Evolutionary conservation across 2,329 filamentous ascomycete species (phyloP).

Genomic region (Botryotinia globosa): DNA sequence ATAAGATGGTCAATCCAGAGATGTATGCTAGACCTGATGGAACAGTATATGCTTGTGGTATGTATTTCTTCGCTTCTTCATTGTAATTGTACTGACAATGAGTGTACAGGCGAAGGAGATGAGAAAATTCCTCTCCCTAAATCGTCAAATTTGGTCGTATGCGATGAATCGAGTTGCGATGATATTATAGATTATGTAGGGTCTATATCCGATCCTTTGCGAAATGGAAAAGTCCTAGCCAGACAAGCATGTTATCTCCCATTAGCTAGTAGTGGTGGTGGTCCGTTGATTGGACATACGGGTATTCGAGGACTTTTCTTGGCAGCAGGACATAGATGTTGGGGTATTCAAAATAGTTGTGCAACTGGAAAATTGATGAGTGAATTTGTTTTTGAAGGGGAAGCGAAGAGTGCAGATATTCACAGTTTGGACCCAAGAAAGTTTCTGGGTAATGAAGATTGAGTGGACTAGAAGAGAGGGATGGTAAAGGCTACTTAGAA

Average conservation of each 20-base stretch:
- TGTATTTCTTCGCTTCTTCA: constrained; percentile 26
- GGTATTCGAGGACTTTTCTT: constrained; percentile 71
- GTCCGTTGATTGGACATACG: constrained; percentile 75
- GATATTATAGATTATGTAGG: constrained; percentile 79
- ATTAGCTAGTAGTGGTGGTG: constrained; percentile 47
- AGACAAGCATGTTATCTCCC: constrained; percentile 94
- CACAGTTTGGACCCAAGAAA: constrained; percentile 64
- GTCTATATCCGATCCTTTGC: constrained; percentile 62
- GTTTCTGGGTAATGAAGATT: constrained; percentile 39
- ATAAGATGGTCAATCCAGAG: constrained; percentile 74
- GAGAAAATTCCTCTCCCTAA: constrained; percentile 69
- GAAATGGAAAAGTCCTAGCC: constrained; percentile 65
- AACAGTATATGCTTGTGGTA: constrained; percentile 90
- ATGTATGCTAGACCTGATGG: constrained; percentile 88
- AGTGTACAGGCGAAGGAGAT: constrained; percentile 68
- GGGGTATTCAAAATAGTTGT: constrained; percentile 96
- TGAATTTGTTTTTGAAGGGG: constrained; percentile 73
- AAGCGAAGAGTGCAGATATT: constrained; percentile 65
- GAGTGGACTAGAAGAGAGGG: background rate
- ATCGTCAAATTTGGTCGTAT: constrained; percentile 70
- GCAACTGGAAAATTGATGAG: constrained; percentile 80
- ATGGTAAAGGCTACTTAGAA: background rate
- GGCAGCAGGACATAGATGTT: constrained; percentile 91
- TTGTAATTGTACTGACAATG: background rate
- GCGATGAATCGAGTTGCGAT: constrained; percentile 74